These are phyloP conservation scores for Pythium aphanidermatum DNA, from an alignment of 352 stramenopile species.

Conservation along the genomic window DNA sequence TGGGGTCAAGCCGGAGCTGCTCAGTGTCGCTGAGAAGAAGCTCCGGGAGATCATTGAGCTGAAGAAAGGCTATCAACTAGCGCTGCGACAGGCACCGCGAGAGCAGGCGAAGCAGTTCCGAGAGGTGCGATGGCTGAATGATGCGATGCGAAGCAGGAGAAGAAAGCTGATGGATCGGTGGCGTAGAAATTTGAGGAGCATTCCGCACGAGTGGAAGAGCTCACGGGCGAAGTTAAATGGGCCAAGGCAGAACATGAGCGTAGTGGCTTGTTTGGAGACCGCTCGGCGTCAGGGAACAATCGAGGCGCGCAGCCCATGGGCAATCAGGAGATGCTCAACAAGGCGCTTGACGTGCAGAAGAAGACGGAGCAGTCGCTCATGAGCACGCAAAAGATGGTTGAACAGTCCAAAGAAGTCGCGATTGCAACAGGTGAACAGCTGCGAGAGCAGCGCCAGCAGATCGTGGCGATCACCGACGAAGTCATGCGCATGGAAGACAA, in stretches of 20 bases:
- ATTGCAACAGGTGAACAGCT: conserved; percentile 73
- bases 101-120: conserved; percentile 60
- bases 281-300: conserved; percentile 26
- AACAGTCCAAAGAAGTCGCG: conserved; percentile 75
- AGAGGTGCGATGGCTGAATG: too few relatives aligned
- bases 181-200: conserved; percentile 84
- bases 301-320: conserved; percentile 25
- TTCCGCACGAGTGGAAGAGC: conserved; percentile 68
- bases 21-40: conserved; percentile 76
- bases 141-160: too few relatives aligned
- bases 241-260: conserved; percentile 74
- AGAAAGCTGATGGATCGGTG: too few relatives aligned
- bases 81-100: conserved; percentile 64
- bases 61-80: conserved; percentile 82
- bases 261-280: conserved; percentile 68
- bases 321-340: conserved; percentile 76
- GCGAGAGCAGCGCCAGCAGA: conserved; percentile 76
- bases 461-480: conserved; percentile 83
- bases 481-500: conserved; percentile 85
- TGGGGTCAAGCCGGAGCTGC: conserved; percentile 63
- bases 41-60: conserved; percentile 78
- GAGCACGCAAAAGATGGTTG: conserved; percentile 84
- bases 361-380: conserved; percentile 84
- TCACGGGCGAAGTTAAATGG: conserved; percentile 75
- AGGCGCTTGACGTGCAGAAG: conserved; percentile 68